Evolutionary conservation across 768 basidiomycete genomes (phyloP).

Genomic region (Galerina sulciceps): DNA sequence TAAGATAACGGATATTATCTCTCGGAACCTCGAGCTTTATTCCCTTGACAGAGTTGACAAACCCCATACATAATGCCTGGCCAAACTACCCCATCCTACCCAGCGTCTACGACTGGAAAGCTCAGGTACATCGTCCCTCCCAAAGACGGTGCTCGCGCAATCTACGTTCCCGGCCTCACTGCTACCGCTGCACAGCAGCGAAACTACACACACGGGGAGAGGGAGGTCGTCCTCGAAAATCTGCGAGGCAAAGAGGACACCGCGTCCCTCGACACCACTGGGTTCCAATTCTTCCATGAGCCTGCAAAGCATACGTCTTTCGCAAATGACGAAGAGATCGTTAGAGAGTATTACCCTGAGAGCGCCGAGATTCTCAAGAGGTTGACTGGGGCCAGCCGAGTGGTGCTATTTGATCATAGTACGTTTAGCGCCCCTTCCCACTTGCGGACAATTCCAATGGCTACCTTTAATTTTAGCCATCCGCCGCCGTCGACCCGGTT

Average conservation of each 20-base stretch:
- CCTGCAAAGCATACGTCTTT: slow-evolving; percentile 52
- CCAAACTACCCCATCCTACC: no score
- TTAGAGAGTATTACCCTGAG: slow-evolving; percentile 62
- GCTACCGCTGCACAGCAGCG: no score
- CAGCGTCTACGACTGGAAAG: no score
- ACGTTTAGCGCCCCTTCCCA: slow-evolving; percentile 27
- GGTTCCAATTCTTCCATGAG: slow-evolving; percentile 47
- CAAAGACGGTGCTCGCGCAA: no score
- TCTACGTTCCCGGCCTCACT: no score
- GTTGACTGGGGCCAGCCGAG: slow-evolving; percentile 58
- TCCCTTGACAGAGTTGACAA: no score
- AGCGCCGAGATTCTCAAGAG: slow-evolving; percentile 58
- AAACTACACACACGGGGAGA: slow-evolving; percentile 36
- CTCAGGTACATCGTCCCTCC: no score
- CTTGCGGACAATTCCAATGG: background rate
- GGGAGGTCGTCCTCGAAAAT: slow-evolving; percentile 45
- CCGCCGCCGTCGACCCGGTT: slow-evolving; percentile 31
- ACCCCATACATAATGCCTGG: no score
- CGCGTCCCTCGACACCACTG: slow-evolving; percentile 48
- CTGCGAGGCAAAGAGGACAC: slow-evolving; percentile 51
- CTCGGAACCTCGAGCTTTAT: no score
- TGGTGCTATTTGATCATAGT: slow-evolving; percentile 67
- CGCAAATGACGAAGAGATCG: slow-evolving; percentile 49
- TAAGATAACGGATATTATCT: no score
- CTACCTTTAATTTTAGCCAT: background rate